phyloP scores from a whole-genome alignment of 2,329 filamentous ascomycete genomes.

The Hypoxylon sp. region DNA sequence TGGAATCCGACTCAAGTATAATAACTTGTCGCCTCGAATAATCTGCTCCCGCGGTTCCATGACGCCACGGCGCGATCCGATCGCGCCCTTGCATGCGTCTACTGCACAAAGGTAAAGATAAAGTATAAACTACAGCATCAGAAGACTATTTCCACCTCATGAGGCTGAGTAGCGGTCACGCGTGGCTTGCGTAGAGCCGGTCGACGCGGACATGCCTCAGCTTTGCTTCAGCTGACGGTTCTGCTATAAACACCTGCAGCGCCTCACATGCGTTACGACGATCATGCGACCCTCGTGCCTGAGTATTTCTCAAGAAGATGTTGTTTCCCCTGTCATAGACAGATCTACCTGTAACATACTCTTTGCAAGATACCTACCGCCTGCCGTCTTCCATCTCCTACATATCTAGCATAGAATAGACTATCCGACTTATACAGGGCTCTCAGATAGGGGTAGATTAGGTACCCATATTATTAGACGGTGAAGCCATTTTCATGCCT shows the following conservation, averaged over 20 bases:
- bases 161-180: constrained; percentile 20
- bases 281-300: constrained; percentile 6
- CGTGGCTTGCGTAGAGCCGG: constrained; percentile 1
- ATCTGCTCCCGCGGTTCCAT: not conserved
- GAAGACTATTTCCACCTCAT: not conserved
- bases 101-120: too few species aligned
- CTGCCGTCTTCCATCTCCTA: too few species aligned
- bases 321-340: not conserved
- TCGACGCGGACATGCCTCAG: constrained; percentile 3
- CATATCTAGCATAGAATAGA: not conserved
- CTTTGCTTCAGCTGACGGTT: constrained; percentile 31
- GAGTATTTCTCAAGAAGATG: not conserved
- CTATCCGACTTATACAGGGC: not conserved
- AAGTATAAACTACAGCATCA: too few species aligned
- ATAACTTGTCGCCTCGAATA: not conserved
- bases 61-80: not conserved
- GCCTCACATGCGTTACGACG: constrained; percentile 24
- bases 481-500: too few species aligned
- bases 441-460: not conserved
- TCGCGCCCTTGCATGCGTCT: too few species aligned
- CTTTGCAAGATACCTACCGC: too few species aligned
- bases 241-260: constrained; percentile 18
- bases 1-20: not conserved
- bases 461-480: too few species aligned
- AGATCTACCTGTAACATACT: too few species aligned